phyloP scores from a whole-genome alignment of 352 stramenopile species.

The Globisporangium cylindrosporum region DNA sequence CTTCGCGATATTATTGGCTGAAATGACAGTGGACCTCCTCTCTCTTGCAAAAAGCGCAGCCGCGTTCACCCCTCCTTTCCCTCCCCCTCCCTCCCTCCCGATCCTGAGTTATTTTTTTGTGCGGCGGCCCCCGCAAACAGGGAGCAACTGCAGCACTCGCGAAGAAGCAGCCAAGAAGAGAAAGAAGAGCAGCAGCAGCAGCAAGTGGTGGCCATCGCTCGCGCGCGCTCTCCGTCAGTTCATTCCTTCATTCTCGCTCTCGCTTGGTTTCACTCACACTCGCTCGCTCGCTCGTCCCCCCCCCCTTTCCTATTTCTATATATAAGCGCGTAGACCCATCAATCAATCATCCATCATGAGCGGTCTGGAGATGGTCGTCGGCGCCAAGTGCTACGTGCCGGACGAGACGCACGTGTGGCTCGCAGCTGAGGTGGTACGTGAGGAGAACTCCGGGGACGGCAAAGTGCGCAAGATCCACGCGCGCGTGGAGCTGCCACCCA shows the following conservation, averaged over 20 bases:
- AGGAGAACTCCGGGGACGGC: slow-evolving; percentile 58
- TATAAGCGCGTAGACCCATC: not conserved
- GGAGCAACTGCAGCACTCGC: not conserved
- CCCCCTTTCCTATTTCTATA: not conserved
- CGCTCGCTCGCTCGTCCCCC: no score
- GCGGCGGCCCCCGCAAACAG: not conserved
- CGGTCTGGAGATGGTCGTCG: slow-evolving; percentile 59
- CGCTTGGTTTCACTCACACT: not conserved
- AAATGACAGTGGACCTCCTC: slow-evolving; percentile 1
- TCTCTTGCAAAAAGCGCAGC: slow-evolving; percentile 3
- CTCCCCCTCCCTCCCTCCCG: not conserved
- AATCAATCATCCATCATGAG: slow-evolving; percentile 12
- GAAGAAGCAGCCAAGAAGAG: slow-evolving; percentile 9
- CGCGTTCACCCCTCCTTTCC: slow-evolving; percentile 1
- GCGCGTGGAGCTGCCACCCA: slow-evolving; percentile 54
- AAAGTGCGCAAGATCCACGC: slow-evolving; percentile 65
- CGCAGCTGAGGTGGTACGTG: slow-evolving; percentile 65
- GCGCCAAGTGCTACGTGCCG: slow-evolving; percentile 84
- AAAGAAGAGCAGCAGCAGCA: not conserved
- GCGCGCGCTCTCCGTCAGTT: not conserved
- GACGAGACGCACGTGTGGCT: slow-evolving; percentile 86
- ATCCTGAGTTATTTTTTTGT: slow-evolving; percentile 6
- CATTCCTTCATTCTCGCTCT: slow-evolving; percentile 5
- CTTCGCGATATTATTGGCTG: not conserved
- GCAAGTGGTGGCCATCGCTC: not conserved